A percentile compares a stretch with the other conserved stretches of the same genome.
These are phyloP conservation scores for Hypoxylon sp. DNA, from an alignment of 2,329 filamentous ascomycete genomes.

Conservation along the genomic window DNA sequence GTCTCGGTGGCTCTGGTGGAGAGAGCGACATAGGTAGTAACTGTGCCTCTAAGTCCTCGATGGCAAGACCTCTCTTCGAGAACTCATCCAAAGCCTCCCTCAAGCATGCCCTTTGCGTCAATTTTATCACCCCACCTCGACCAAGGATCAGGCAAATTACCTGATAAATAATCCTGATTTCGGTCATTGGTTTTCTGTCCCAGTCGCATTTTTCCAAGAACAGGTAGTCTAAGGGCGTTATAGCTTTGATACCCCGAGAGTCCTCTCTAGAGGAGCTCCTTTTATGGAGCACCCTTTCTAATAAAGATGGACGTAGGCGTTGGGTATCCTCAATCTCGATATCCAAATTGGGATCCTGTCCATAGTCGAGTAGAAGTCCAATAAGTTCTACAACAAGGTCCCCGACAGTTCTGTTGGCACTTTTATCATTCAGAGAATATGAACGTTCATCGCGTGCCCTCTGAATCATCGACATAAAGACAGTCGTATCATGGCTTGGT, in stretches of 20 bases:
- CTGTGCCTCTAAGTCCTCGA: slow-evolving; percentile 10
- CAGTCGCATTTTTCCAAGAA: background rate
- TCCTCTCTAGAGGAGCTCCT: slow-evolving; percentile 2
- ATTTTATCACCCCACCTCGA: slow-evolving; percentile 8
- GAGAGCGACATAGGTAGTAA: background rate
- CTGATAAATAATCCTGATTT: background rate
- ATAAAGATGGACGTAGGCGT: background rate
- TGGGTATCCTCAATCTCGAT: background rate
- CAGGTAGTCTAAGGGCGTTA: slow-evolving; percentile 28
- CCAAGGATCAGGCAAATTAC: slow-evolving; percentile 5
- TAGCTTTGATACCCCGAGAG: too few relatives aligned
- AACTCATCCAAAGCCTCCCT: slow-evolving; percentile 3
- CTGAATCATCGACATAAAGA: background rate
- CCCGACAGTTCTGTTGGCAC: background rate
- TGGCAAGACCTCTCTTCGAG: background rate
- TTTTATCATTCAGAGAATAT: too few relatives aligned
- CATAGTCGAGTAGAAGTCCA: slow-evolving; percentile 13
- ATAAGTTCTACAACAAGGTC: background rate
- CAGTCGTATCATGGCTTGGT: slow-evolving; percentile 7
- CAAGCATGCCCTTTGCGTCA: background rate
- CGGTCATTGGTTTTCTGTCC: background rate
- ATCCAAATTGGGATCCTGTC: slow-evolving; percentile 21
- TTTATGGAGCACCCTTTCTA: slow-evolving; percentile 10
- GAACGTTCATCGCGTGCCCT: background rate
- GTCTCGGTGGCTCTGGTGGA: background rate